phyloP scores from a whole-genome alignment of 495 filamentous ascomycete genomes.

The Trichoderma asperelloides region DNA sequence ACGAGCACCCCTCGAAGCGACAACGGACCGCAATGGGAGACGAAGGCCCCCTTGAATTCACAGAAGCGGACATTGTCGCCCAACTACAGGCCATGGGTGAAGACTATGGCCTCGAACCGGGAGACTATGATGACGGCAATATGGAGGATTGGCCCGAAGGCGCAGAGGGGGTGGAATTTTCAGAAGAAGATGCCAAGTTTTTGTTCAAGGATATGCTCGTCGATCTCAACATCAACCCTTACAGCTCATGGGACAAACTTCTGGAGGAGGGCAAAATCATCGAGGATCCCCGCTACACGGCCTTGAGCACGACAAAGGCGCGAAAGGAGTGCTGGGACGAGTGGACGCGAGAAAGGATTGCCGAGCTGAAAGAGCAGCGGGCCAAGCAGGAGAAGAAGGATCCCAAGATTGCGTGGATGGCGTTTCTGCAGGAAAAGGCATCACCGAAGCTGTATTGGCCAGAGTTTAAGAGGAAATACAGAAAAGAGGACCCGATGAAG shows the following conservation, averaged over 20 bases:
- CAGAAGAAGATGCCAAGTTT: conserved; percentile 56
- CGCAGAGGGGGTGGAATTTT: conserved; percentile 56
- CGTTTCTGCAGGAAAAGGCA: conserved; percentile 70
- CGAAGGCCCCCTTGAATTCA: conserved; percentile 65
- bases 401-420: conserved; percentile 74
- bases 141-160: conserved; percentile 62
- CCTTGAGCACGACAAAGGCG: conserved; percentile 67
- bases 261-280: conserved; percentile 75
- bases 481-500: conserved; percentile 72
- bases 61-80: conserved; percentile 89
- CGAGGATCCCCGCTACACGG: conserved; percentile 78
- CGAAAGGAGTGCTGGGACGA: conserved; percentile 73
- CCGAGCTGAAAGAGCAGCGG: conserved; percentile 58
- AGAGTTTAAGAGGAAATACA: conserved; percentile 88
- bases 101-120: conserved; percentile 52
- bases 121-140: conserved; percentile 59
- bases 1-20: conserved; percentile 52
- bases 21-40: conserved; percentile 52
- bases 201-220: conserved; percentile 81
- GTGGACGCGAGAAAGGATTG: conserved; percentile 70
- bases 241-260: conserved; percentile 82
- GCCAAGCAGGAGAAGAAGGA: conserved; percentile 75
- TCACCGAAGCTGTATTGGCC: conserved; percentile 92
- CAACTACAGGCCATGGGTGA: conserved; percentile 83
- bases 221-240: conserved; percentile 76